Conservation (phyloP, 345 rosid genomes). For the Cardamine chenopodiifolia region DNA sequence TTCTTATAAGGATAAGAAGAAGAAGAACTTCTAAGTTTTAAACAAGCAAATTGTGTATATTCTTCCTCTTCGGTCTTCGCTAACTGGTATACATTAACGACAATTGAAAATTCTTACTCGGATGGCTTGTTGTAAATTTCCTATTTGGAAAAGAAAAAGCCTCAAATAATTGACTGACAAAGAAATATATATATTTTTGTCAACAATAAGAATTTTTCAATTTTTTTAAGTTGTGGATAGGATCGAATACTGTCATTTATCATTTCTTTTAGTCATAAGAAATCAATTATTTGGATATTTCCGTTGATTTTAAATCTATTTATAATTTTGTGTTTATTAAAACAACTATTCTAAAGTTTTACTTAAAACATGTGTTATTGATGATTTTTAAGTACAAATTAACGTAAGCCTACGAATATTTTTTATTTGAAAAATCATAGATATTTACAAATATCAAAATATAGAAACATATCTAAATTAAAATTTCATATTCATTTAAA, state of each 20-base stretch:
- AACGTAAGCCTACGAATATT: too few relatives aligned
- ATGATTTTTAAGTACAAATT: neutral
- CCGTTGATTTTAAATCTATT: neutral
- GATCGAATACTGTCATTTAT: neutral
- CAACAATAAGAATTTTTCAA: slow-evolving; percentile 1
- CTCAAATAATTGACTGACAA: neutral
- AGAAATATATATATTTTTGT: neutral
- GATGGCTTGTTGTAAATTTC: neutral
- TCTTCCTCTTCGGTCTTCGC: slow-evolving; percentile 3
- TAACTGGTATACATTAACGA: slow-evolving; percentile 20
- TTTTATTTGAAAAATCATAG: neutral
- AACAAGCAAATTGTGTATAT: neutral
- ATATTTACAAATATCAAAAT: neutral
- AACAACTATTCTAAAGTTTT: neutral
- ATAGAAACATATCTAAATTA: neutral
- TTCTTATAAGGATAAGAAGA: slow-evolving; percentile 5
- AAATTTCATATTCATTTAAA: neutral
- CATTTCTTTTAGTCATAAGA: neutral
- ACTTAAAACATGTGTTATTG: neutral
- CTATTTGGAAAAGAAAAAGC: neutral
- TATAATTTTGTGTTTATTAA: neutral
- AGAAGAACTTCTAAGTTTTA: neutral
- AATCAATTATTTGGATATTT: neutral
- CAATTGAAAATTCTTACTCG: neutral
- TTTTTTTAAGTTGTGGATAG: slow-evolving; percentile 5